phyloP scores from a whole-genome alignment of 176 grass and related monocot species.

The Avena eriantha region DNA sequence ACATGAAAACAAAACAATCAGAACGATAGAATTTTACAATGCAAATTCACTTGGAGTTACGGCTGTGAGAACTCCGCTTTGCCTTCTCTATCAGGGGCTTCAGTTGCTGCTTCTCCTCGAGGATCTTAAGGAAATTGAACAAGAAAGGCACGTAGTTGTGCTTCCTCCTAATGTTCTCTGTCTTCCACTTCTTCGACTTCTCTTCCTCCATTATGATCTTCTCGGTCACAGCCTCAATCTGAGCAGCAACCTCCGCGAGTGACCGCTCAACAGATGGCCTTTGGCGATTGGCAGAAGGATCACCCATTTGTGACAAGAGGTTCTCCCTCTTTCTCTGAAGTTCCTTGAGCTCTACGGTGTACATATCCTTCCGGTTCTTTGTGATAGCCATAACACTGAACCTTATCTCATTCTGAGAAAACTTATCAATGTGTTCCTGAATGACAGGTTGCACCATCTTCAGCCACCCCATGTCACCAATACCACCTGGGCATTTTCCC shows the following conservation, averaged over 20 bases:
- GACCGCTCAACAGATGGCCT: conserved; percentile 63
- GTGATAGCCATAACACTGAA: conserved; percentile 93
- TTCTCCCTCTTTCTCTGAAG: conserved; percentile 89
- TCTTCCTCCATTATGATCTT: conserved; percentile 99
- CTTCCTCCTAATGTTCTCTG: conserved; percentile 93
- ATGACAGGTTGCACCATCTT: conserved; percentile 72
- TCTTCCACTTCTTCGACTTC: conserved; percentile 97
- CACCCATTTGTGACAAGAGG: conserved; percentile 69
- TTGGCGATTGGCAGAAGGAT: conserved; percentile 42
- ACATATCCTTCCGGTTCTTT: conserved; percentile 92
- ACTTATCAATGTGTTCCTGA: conserved; percentile 66
- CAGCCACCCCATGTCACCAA: conserved; percentile 75
- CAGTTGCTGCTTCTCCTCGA: conserved; percentile 85
- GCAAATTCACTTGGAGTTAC: conserved; percentile 44
- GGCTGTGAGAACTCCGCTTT: conserved; percentile 61
- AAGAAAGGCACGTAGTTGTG: conserved; percentile 95
- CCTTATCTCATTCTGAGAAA: conserved; percentile 80
- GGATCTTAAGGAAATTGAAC: conserved; percentile 96
- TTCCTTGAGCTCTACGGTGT: conserved; percentile 78
- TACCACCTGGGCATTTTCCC: conserved; percentile 70
- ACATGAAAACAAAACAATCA: conserved; percentile 32
- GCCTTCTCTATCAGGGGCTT: conserved; percentile 93
- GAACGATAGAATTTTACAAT: background rate
- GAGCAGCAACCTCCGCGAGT: conserved; percentile 77
- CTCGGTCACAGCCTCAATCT: conserved; percentile 85